These are phyloP conservation scores for Salix arbutifolia DNA, from an alignment of 345 rosid genomes.

Conservation along the genomic window DNA sequence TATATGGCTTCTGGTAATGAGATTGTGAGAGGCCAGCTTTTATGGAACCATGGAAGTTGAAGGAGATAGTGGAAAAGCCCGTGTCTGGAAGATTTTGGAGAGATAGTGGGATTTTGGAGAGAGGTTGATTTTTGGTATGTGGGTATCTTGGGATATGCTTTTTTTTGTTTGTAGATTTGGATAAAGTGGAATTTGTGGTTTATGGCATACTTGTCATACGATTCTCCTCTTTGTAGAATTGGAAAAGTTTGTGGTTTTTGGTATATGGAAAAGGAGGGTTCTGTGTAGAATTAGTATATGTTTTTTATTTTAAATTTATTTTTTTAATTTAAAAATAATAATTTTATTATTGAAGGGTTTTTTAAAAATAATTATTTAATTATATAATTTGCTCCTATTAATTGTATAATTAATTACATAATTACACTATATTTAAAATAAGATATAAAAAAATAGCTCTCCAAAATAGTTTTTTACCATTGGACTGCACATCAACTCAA, in stretches of 20 bases:
- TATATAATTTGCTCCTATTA: no score
- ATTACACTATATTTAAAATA: no score
- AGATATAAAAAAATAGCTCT: no score
- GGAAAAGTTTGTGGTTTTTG: background rate
- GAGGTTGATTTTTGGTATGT: background rate
- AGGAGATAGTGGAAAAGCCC: conserved; percentile 61
- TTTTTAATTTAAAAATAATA: no score
- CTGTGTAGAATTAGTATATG: background rate
- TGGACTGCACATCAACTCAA: no score
- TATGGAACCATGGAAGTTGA: conserved; percentile 57
- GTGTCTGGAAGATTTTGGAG: conserved; percentile 63
- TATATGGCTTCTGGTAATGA: conserved; percentile 47
- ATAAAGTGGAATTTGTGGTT: background rate
- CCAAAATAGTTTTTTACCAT: no score
- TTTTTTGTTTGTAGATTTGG: background rate
- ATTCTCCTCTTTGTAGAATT: background rate
- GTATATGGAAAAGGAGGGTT: background rate
- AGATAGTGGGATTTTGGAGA: conserved; percentile 57
- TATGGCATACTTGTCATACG: background rate
- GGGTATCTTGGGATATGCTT: background rate
- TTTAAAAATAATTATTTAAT: no score
- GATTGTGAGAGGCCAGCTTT: conserved; percentile 46
- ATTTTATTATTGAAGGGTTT: no score
- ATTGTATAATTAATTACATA: no score
- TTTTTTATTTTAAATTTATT: no score